Percentiles rank a stretch among this genome's conserved stretches.
Evolutionary conservation across 2,329 filamentous ascomycete species (phyloP).

Genomic region (Monilinia vaccinii-corymbosi): DNA sequence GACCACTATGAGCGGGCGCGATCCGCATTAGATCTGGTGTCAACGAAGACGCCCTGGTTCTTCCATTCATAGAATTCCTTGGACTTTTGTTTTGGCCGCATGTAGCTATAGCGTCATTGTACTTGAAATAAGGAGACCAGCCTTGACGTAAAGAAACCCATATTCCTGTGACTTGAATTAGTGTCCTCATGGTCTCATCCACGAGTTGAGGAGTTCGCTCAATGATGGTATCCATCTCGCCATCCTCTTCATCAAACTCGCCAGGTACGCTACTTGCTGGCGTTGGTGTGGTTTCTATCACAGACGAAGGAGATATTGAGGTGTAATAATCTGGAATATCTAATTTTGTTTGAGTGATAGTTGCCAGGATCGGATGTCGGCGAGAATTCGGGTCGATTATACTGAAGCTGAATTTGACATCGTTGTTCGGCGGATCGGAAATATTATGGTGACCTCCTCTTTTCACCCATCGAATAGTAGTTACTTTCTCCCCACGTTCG

Average conservation of each 20-base stretch:
- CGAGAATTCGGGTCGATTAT: constrained; percentile 60
- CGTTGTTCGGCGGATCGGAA: constrained; percentile 25
- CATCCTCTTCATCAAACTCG: constrained; percentile 7
- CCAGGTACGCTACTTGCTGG: constrained; percentile 11
- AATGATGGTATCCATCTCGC: constrained; percentile 15
- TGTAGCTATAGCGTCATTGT: constrained; percentile 25
- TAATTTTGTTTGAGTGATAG: constrained; percentile 52
- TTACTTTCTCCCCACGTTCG: constrained; percentile 44
- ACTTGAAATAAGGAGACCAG: constrained; percentile 33
- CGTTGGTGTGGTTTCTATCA: constrained; percentile 34
- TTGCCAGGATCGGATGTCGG: constrained; percentile 67
- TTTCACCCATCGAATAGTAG: constrained; percentile 62
- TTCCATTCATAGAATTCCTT: constrained; percentile 7
- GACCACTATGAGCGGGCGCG: not conserved
- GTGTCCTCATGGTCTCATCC: constrained; percentile 36
- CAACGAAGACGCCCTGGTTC: constrained; percentile 22
- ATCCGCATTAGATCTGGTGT: constrained; percentile 20
- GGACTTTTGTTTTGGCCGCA: constrained; percentile 5
- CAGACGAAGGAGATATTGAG: constrained; percentile 41
- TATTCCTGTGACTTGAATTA: constrained; percentile 44
- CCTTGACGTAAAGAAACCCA: constrained; percentile 43
- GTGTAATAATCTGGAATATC: constrained; percentile 63
- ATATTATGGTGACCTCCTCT: constrained; percentile 33
- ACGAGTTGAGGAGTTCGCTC: constrained; percentile 32
- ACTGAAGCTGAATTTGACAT: constrained; percentile 64